Evolutionary conservation across 1,139 yeast genomes (phyloP), one percentile per base, ranked within the genome.

Genomic region (Wickerhamomyces sp.): DNA sequence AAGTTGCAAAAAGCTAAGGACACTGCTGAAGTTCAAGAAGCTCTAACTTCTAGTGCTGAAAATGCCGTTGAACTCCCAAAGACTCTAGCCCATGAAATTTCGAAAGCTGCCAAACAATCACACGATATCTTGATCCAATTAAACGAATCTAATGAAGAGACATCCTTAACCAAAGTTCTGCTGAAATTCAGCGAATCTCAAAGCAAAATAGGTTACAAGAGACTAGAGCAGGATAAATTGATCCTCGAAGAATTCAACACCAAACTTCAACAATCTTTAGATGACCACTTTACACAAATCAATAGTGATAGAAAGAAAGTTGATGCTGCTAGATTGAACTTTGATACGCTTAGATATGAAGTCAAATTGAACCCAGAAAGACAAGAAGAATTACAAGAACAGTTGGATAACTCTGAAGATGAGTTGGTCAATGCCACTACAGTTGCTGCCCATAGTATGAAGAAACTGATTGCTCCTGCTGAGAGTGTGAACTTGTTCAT

Each of bases 361-460:
- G 58, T 66, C 18, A 70, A 69, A 47, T 20, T 58, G 10, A 52
- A 54, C 25, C 67, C 59, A 47, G 50, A 51, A 39, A 44, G 45
- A 42, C 44, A 47, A 31, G 57, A 45, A 28, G 24, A 39, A 12
- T 28, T 50, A 28, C 51, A 49, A 32, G 45, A 32, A 13, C 37
- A 46, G 37, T 62, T 82, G 46, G 87, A 82, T 46, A 62, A 69
- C 30, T 70, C 73, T 46, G 94, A 84, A 59, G 94, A 84, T 54
- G 89, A 80, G 43, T 71, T 83, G 48, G 91, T 83, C 22, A 72
- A 79, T 50, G 84, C 86, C 18, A 83, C 88, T 8, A 81, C 81
- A 40, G 65, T 69, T 22, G 91, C 91, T 1, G 91, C 81, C n/a
- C 72, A 75, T 48, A 76, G 76, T 38, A 82, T 84, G 91, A 78